Conservation (phyloP, 1,139 yeast species). For the Lizanozyma gosingica region DNA sequence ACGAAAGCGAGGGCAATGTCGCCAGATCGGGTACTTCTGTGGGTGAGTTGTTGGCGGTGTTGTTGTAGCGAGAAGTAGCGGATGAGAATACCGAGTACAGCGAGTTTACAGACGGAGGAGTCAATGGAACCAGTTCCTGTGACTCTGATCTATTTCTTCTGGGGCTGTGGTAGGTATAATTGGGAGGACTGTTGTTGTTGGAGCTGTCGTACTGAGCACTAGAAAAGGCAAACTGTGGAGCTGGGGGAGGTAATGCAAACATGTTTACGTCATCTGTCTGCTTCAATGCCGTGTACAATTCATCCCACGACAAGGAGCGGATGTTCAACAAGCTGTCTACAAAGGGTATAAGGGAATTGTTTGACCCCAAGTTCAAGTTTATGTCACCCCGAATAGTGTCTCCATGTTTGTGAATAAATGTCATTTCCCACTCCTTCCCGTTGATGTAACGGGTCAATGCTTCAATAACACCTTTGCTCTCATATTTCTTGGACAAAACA, state of each 20-base stretch:
- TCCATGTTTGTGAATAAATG: background rate
- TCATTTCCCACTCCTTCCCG: background rate
- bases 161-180: conserved; percentile 18
- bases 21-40: background rate
- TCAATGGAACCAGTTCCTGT: conserved; percentile 18
- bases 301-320: background rate
- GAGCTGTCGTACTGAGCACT: background rate
- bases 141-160: conserved; percentile 5
- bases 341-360: background rate
- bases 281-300: background rate
- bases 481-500: conserved; percentile 33
- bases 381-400: background rate
- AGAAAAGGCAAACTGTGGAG: background rate
- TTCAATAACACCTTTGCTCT: conserved; percentile 33
- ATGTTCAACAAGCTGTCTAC: background rate
- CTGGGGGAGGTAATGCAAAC: background rate
- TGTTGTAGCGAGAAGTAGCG: conserved; percentile 1
- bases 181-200: background rate
- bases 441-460: conserved; percentile 9
- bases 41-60: background rate
- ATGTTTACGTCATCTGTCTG: background rate
- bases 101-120: conserved; percentile 37
- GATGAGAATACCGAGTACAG: conserved; percentile 30
- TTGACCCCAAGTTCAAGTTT: background rate
- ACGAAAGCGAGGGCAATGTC: background rate